Evolutionary conservation across 768 basidiomycete genomes (phyloP).

Genomic region (Neoboletus subvelutipes): DNA sequence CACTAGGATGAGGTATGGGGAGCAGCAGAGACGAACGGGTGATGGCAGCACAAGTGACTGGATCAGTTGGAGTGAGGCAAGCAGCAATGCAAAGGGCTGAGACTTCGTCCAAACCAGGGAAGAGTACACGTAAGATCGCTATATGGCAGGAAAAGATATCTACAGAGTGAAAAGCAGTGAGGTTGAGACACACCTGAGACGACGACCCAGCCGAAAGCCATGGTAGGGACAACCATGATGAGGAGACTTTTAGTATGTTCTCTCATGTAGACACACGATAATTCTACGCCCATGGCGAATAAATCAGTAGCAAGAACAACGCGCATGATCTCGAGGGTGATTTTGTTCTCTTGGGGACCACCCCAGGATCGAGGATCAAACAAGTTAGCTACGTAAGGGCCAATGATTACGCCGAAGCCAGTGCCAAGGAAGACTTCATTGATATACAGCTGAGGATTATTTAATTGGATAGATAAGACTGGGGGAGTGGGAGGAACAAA

Average conservation of each 20-base stretch:
- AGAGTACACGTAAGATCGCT: slow-evolving; percentile 69
- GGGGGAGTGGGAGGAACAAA: slow-evolving; percentile 24
- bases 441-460: slow-evolving; percentile 62
- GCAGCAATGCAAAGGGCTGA: slow-evolving; percentile 86
- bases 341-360: slow-evolving; percentile 47
- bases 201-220: slow-evolving; percentile 83
- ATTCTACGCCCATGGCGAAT: slow-evolving; percentile 93
- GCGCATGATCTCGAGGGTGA: slow-evolving; percentile 87
- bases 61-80: slow-evolving; percentile 92
- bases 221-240: slow-evolving; percentile 75
- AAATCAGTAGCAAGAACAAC: slow-evolving; percentile 88
- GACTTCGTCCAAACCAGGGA: slow-evolving; percentile 69
- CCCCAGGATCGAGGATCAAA: slow-evolving; percentile 83
- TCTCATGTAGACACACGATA: slow-evolving; percentile 82
- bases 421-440: slow-evolving; percentile 96
- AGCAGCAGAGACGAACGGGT: slow-evolving; percentile 46
- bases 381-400: slow-evolving; percentile 67
- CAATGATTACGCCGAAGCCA: slow-evolving; percentile 55
- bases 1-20: background rate
- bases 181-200: slow-evolving; percentile 51
- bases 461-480: background rate
- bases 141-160: background rate
- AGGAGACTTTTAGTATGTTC: slow-evolving; percentile 72
- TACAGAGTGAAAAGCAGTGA: background rate
- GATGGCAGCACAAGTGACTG: slow-evolving; percentile 85